Conservation (phyloP, 2,329 filamentous ascomycete species). For the Colletotrichum sp. region DNA sequence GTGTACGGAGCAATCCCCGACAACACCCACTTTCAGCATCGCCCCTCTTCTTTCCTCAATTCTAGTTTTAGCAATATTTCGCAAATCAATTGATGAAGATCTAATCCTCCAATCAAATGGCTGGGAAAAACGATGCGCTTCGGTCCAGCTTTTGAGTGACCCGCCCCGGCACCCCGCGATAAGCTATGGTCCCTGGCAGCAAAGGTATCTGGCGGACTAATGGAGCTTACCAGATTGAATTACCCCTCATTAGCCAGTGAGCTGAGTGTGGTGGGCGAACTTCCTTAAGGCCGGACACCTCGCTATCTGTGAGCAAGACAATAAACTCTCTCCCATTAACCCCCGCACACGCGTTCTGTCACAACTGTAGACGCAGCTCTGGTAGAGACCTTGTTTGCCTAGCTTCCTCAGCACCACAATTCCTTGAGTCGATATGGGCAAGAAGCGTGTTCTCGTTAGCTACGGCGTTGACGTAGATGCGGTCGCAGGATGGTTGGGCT, state of each 20-base stretch:
- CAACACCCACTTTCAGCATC: background rate
- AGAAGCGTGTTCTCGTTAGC: constrained; percentile 44
- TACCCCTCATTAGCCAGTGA: background rate
- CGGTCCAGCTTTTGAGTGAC: background rate
- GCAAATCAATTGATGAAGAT: background rate
- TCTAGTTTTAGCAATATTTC: background rate
- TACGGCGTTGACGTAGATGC: constrained; percentile 79
- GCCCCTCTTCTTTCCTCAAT: background rate
- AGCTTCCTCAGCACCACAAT: background rate
- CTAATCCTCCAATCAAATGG: background rate
- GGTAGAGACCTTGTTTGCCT: background rate
- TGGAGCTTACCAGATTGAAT: background rate
- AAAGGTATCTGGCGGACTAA: background rate
- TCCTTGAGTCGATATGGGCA: constrained; percentile 30
- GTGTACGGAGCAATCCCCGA: background rate
- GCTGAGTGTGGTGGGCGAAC: background rate
- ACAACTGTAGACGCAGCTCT: background rate
- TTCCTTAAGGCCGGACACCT: background rate
- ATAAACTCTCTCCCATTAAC: background rate
- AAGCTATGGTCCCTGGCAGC: background rate
- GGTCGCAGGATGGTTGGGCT: constrained; percentile 78
- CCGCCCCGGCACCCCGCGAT: background rate
- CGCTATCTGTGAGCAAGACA: background rate
- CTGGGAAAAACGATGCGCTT: background rate
- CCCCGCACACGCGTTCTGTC: background rate